Base-by-base conservation (phyloP, 1,139 yeast genomes). In the Kurtzmaniella quercitrusa region DNA sequence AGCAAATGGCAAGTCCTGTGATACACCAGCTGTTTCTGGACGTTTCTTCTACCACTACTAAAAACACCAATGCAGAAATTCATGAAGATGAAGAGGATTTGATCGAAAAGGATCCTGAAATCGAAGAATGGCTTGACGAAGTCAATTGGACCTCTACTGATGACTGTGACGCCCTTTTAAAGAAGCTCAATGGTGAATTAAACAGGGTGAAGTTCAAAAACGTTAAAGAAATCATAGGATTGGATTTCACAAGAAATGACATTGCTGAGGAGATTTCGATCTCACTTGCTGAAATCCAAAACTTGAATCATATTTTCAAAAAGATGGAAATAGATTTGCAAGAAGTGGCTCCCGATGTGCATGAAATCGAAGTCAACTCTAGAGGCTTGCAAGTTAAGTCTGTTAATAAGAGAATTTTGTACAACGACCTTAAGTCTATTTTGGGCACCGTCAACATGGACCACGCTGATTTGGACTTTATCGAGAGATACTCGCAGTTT, bases 341-440 rank as follows among this genome's bases (percentile, higher is more conserved):
- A 43, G 55, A 62, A 37, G 52, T 88, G 42, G 76, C 82, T 3
- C 80, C 80, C 7, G 93, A 86, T 48, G 80, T 90, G 42, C 75
- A 77, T 40, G 77, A 75, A 44, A 83, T 90, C 42, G 96, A 90
- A 58, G 70, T 74, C 38, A 87, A 86, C 56, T 82, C 90, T 1
- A 81, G 83, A 53, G 96, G 96, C 42, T 65, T 90, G 29, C 97
- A 91, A 63, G 85, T 90, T 3, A 85, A 83, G 53, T 81, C 93
- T 4, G 82, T 88, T 34, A 91, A 91, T 62, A 88, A 87, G 60
- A 87, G 87, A 54, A 62, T 75, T 17, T 68, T 91, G 37, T 84
- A 82, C 72, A 78, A 76, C 43, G 93, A 87, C 46, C 73, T 90
- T 46, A 77, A 79, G 44, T 77, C 75, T n/a, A 72, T 89, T 41